Evolutionary conservation across 768 basidiomycete species (phyloP), one percentile per base, ranked within the genome.

Genomic region (Rhizopogon salebrosus): DNA sequence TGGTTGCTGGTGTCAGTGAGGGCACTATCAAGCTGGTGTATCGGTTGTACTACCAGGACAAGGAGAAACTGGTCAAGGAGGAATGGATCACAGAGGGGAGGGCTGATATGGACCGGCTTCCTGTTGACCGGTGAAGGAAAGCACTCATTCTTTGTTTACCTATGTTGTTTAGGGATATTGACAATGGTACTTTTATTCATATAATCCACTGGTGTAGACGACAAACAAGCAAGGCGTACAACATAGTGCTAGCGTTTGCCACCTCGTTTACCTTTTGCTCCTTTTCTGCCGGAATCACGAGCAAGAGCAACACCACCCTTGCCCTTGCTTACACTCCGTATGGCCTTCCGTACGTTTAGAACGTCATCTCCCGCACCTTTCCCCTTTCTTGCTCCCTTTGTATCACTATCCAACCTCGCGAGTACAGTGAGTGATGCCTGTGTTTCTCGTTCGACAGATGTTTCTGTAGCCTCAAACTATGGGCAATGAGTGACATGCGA

Each of bases 11-110:
- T 9, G 93, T 98, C 18, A 94, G 92, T 65, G 95, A 98, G 67
- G 87, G 91, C 48, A 98, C 97, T 46, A 94, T 98, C 66, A 91
- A 91, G 72, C 70, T 93, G 70, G 89, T 92, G 52, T 94, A 95
- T 68, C 77, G 85, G 57, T 65, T 89, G 61, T 90, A 92, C 65
- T 89, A 84, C 62, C 66, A 70, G 8, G 85, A 85, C 43, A 85
- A 73, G 73, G 84, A 87, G 65, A 87, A 83, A 74, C 60, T 94
- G 71, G 86, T 92, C 49, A 90, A 90, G 71, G 76, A 87, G 63
- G 83, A 92, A 63, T 92, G 90, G 89, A 79, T 93, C 57, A 85
- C 88, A 51, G 83, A 86, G 4, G 89, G 86, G 41, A 87, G 81
- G 70, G 88, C 85, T 7, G 77, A 76, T 36, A 59, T 72, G 57